Percentiles rank a stretch among this genome's conserved stretches.
Conservation (phyloP, 257 asterid species). For the Solanum corneliomulleri region DNA sequence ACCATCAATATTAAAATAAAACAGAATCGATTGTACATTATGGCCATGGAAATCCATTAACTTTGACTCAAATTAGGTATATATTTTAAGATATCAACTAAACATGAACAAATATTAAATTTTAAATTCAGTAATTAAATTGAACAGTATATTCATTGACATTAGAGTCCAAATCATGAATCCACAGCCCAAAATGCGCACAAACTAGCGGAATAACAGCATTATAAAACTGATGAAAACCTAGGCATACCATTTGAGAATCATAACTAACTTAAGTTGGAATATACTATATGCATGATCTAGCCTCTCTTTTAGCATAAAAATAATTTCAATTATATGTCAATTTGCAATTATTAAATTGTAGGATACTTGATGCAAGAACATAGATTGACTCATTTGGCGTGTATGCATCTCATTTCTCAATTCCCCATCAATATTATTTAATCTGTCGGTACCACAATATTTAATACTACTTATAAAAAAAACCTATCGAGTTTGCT, state of each 20-base stretch:
- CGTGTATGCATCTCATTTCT: not conserved
- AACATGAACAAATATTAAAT: not conserved
- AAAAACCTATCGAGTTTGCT: not conserved
- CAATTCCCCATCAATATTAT: not conserved
- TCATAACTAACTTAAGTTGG: not conserved
- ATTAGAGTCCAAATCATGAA: not conserved
- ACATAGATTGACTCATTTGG: not conserved
- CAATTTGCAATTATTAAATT: not conserved
- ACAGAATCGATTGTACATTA: fast-evolving
- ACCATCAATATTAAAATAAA: not conserved
- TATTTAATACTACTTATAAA: not conserved
- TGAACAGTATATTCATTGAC: not conserved
- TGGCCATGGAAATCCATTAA: not conserved
- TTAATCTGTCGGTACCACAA: not conserved
- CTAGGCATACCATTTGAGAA: not conserved
- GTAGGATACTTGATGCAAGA: not conserved
- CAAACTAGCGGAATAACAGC: not conserved
- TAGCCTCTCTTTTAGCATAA: not conserved
- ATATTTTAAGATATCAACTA: not conserved
- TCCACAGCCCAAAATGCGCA: not conserved
- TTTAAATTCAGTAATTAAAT: not conserved
- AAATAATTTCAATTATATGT: too few relatives aligned
- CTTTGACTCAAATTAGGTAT: not conserved
- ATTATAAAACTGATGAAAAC: not conserved
- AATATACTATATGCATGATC: not conserved